These are phyloP conservation scores for Paulownia fortunei DNA, from an alignment of 257 asterid species.

Conservation along the genomic window DNA sequence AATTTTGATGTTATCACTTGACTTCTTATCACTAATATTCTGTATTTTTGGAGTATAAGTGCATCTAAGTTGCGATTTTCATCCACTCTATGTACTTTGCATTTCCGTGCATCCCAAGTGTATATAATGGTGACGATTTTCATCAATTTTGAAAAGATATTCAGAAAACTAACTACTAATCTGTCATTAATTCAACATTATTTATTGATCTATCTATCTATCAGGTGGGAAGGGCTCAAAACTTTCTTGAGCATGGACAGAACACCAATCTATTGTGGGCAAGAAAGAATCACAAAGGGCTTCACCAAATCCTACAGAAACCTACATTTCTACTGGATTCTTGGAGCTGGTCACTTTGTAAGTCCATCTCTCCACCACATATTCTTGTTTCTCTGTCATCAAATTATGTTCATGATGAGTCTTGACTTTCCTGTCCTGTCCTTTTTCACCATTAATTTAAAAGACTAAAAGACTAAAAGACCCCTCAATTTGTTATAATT, in stretches of 20 bases:
- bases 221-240: slow-evolving; percentile 87
- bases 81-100: too few relatives aligned
- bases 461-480: too few relatives aligned
- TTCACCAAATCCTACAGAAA: slow-evolving; percentile 73
- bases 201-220: slow-evolving; percentile 18
- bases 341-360: slow-evolving; percentile 98
- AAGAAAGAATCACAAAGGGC: slow-evolving; percentile 57
- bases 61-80: too few relatives aligned
- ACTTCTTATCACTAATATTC: too few relatives aligned
- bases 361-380: slow-evolving; percentile 36
- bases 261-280: slow-evolving; percentile 67
- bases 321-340: slow-evolving; percentile 87
- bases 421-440: neutral
- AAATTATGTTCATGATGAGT: neutral
- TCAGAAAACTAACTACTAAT: neutral
- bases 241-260: slow-evolving; percentile 63
- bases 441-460: slow-evolving; percentile 5
- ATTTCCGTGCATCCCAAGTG: too few relatives aligned
- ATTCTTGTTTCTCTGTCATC: neutral
- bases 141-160: neutral
- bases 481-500: neutral
- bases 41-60: too few relatives aligned
- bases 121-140: too few relatives aligned
- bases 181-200: neutral
- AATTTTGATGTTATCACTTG: too few relatives aligned